Evolutionary conservation across 768 basidiomycete species (phyloP), one percentile per base, ranked within the genome.

Genomic region (Lactarius tabidus): DNA sequence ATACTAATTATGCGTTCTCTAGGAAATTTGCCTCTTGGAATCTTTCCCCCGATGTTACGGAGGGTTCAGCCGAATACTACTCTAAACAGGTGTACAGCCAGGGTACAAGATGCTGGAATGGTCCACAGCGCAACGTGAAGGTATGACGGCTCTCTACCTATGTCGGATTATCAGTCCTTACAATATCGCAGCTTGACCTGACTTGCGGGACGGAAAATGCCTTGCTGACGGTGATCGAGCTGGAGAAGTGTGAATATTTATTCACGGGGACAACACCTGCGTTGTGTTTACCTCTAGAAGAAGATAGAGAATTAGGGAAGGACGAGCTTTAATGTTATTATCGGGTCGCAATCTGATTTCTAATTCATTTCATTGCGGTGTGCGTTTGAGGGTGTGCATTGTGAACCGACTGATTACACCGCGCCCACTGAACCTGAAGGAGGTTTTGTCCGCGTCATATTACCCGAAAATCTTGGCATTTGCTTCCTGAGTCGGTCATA

Each of bases 231-330:
- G 86, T 98, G 6, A 82, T 83, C 53, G 97, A 99, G 77, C 82
- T 95, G 23, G 95, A 98, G 77, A 98, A 98, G 78, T 98, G 96
- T 78, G 93, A 95, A 75, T 98, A 98, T 71, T 85, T 88, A 72
- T 84, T 94, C 71, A 91, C 86, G 12, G 94, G 83, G 28, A 95
- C 92, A 39, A 84, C 85, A 0, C 95, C 95, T 14, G 93, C 94
- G 1, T 75, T 97, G 60, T 98, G 95, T 74, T 74, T 84, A 66
- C 85, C 84, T 33, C 70, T 82, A 33, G 80, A 80, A 18, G 73
- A 74, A 2, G 70, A 76, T 41, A 78, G 76, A n/a, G 75, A 78
- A 28, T 52, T 28, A 36, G 71, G 69, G 38, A 71, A 69, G 55
- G 74, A 77, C 31, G 76, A 77, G 67, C 57, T 77, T 48, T 77